These are phyloP conservation scores for Mitragyna speciosa DNA, from an alignment of 257 asterid genomes.

Conservation along the genomic window DNA sequence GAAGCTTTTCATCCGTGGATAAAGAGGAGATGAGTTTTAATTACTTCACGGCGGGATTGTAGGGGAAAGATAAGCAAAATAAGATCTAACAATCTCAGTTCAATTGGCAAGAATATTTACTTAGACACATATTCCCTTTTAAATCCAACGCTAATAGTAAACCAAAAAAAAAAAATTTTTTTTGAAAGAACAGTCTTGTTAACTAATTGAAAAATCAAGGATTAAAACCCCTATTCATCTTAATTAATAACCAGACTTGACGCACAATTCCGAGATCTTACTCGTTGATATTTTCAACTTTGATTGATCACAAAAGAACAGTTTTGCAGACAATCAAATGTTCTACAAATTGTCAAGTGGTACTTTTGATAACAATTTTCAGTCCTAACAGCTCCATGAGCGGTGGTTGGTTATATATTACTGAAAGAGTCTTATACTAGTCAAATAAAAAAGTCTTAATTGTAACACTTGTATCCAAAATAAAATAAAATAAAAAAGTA, in stretches of 20 bases:
- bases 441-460: neutral
- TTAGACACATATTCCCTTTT: too few relatives aligned
- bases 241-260: neutral
- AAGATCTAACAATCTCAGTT: too few relatives aligned
- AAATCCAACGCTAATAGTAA: too few relatives aligned
- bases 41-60: neutral
- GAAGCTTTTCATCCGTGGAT: neutral
- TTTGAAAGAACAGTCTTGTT: too few relatives aligned
- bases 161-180: too few relatives aligned
- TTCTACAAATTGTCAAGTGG: neutral
- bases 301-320: neutral
- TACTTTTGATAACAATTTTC: neutral
- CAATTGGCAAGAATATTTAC: too few relatives aligned
- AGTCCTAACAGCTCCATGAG: neutral
- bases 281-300: neutral
- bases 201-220: neutral
- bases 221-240: neutral
- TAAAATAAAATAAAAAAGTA: neutral
- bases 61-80: neutral
- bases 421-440: neutral
- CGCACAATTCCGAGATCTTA: neutral
- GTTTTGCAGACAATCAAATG: neutral
- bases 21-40: neutral
- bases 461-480: too few relatives aligned
- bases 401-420: neutral